Evolutionary conservation across 176 grass and related monocot species (phyloP).

Genomic region (Cenchrus americanus): DNA sequence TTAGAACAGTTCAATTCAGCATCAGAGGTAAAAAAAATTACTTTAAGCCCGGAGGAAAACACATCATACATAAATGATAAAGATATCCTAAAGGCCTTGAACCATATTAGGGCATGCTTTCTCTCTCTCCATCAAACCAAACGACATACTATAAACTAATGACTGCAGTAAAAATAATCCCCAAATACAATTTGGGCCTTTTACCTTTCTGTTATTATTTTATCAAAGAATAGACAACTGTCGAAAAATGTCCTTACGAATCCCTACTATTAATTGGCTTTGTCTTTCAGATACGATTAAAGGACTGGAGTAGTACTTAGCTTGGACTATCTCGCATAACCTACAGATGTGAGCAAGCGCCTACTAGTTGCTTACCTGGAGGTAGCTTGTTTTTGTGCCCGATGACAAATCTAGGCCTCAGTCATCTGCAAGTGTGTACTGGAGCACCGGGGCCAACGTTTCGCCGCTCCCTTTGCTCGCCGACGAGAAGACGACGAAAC

Average conservation of each 20-base stretch:
- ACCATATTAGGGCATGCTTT: not conserved
- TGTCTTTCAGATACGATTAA: not conserved
- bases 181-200: not conserved
- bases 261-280: not conserved
- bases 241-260: not conserved
- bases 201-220: not conserved
- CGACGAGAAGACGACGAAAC: not conserved
- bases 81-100: not conserved
- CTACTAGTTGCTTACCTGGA: not conserved
- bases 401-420: not conserved
- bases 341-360: not conserved
- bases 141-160: not conserved
- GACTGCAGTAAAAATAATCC: not conserved
- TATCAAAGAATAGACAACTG: not conserved
- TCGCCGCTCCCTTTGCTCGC: slow-evolving; percentile 14
- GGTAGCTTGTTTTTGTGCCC: not conserved
- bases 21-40: not conserved
- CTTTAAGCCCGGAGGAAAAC: not conserved
- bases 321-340: not conserved
- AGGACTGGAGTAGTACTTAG: not conserved
- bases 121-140: not conserved
- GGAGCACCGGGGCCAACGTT: slow-evolving; percentile 2
- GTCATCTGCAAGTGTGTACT: not conserved
- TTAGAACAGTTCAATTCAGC: not conserved
- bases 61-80: not conserved